These are phyloP conservation scores for Scutellaria minor DNA, from an alignment of 257 asterid genomes.

Conservation along the genomic window DNA sequence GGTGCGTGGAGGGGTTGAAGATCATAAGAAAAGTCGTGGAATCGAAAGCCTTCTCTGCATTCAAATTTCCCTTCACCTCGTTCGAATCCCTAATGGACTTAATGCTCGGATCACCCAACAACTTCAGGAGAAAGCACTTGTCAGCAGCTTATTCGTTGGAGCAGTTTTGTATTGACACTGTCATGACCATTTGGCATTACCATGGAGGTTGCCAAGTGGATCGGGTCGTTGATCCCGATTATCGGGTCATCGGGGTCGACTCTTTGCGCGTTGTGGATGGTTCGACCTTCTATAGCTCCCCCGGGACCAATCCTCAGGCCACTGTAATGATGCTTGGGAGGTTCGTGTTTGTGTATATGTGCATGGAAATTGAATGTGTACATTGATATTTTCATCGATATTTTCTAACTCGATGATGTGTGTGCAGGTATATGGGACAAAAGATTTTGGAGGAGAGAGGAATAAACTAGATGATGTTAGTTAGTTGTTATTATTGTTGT, in stretches of 20 bases:
- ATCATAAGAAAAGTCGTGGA: slow-evolving; percentile 49
- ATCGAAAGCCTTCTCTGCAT: slow-evolving; percentile 52
- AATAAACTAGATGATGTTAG: neutral
- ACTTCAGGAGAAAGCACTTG: slow-evolving; percentile 56
- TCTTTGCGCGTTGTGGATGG: slow-evolving; percentile 76
- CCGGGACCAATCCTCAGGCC: slow-evolving; percentile 94
- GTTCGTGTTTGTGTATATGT: slow-evolving; percentile 32
- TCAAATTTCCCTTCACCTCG: slow-evolving; percentile 51
- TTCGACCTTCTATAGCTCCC: slow-evolving; percentile 65
- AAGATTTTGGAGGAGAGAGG: slow-evolving; percentile 54
- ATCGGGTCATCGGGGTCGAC: slow-evolving; percentile 63
- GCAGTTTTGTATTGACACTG: slow-evolving; percentile 78
- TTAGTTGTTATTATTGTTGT: neutral
- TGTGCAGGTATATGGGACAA: slow-evolving; percentile 77
- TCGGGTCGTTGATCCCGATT: slow-evolving; percentile 67
- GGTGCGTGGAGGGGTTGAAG: slow-evolving; percentile 75
- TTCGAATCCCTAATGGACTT: slow-evolving; percentile 47
- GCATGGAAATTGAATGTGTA: neutral
- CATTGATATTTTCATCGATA: neutral
- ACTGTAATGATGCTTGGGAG: slow-evolving; percentile 96
- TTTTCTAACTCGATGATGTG: neutral
- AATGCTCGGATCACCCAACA: slow-evolving; percentile 54
- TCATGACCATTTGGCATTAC: slow-evolving; percentile 91
- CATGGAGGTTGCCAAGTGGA: slow-evolving; percentile 87
- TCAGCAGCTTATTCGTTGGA: slow-evolving; percentile 54